These are phyloP conservation scores for Epichloe hybrida DNA, from an alignment of 2,329 filamentous ascomycete genomes.

Conservation along the genomic window DNA sequence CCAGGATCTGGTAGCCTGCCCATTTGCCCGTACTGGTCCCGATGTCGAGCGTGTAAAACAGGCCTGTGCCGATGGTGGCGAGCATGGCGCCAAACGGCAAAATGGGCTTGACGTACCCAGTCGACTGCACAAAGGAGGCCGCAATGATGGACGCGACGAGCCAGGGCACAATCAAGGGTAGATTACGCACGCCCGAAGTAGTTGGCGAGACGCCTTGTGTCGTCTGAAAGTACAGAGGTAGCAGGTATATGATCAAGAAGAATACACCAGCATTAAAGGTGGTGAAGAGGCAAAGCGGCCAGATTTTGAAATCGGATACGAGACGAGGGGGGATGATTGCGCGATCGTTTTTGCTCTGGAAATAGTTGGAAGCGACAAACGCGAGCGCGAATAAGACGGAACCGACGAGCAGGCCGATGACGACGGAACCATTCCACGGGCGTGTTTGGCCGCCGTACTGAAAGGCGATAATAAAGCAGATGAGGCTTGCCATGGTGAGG, in stretches of 20 bases:
- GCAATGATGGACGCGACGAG: constrained; percentile 10
- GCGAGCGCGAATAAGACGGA: constrained; percentile 18
- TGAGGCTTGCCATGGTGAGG: constrained; percentile 22
- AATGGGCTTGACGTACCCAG: constrained; percentile 31
- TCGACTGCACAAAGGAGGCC: background rate
- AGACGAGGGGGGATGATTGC: constrained; percentile 22
- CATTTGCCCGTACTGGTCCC: constrained; percentile 22
- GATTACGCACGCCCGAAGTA: constrained; percentile 26
- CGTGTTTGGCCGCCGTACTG: constrained; percentile 32
- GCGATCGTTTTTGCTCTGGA: constrained; percentile 23
- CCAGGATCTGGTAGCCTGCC: constrained; percentile 31
- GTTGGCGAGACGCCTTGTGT: constrained; percentile 28
- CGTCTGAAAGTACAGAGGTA: constrained; percentile 34
- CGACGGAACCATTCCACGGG: constrained; percentile 12
- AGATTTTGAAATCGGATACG: constrained; percentile 26
- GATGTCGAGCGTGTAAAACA: constrained; percentile 27
- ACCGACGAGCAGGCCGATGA: constrained; percentile 18
- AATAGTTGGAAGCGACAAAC: constrained; percentile 25
- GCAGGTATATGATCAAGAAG: constrained; percentile 21
- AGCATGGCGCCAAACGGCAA: constrained; percentile 24
- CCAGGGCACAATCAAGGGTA: constrained; percentile 23
- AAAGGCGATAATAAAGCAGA: constrained; percentile 35
- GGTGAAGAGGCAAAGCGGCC: constrained; percentile 20
- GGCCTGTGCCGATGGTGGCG: constrained; percentile 24
- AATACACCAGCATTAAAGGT: constrained; percentile 26